Conservation (phyloP, 2,329 filamentous ascomycete species). For the Metarhizium robertsii region DNA sequence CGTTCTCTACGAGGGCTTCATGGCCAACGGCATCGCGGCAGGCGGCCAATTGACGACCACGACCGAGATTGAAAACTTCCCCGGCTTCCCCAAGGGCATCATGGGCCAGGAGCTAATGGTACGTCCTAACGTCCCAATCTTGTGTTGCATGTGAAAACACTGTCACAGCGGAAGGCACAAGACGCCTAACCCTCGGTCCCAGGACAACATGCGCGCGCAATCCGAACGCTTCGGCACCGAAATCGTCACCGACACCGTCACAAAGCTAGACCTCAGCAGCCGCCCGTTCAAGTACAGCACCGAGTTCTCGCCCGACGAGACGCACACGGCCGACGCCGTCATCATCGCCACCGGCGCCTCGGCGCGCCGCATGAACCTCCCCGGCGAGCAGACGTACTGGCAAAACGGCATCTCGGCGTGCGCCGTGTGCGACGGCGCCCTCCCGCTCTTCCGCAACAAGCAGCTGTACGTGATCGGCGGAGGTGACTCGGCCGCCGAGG, state of each 20-base stretch:
- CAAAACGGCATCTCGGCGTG: conserved; percentile 94
- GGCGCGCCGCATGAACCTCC: conserved; percentile 70
- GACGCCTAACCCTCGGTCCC: neutral
- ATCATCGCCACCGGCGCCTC: conserved; percentile 96
- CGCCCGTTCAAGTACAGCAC: conserved; percentile 90
- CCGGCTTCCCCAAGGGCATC: conserved; percentile 84
- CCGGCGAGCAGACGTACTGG: conserved; percentile 94
- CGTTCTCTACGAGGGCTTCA: conserved; percentile 94
- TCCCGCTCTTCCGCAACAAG: conserved; percentile 96
- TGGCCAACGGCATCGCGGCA: conserved; percentile 92
- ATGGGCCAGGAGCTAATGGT: conserved; percentile 83
- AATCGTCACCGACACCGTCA: conserved; percentile 87
- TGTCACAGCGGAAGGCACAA: neutral
- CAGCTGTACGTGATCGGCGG: conserved; percentile 92
- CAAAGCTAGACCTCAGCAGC: conserved; percentile 72
- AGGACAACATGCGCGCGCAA: conserved; percentile 86
- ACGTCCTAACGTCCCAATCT: conserved; percentile 12
- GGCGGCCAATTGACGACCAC: conserved; percentile 97
- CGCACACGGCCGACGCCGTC: conserved; percentile 81
- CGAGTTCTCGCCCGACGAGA: conserved; percentile 75
- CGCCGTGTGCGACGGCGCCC: conserved; percentile 92
- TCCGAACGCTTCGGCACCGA: conserved; percentile 86
- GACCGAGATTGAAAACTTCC: conserved; percentile 97
- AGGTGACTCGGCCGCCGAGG: conserved; percentile 93
- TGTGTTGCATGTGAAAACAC: no score